phyloP scores from a whole-genome alignment of 192 early-diverging fungal genomes.

The Backusella tuberculispora region DNA sequence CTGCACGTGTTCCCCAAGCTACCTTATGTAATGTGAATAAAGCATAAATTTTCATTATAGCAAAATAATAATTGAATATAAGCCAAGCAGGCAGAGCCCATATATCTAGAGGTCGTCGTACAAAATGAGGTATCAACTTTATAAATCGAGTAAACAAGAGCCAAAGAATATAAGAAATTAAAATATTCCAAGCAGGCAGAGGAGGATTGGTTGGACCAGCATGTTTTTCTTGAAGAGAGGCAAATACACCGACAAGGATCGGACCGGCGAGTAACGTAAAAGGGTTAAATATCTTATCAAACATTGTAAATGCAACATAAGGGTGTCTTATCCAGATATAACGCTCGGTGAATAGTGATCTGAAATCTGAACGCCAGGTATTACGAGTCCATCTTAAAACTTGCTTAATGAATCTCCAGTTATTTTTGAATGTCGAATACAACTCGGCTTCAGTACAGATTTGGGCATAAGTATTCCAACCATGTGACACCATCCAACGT shows the following conservation, averaged over 20 bases:
- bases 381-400: constrained; percentile 76
- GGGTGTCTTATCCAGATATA: constrained; percentile 68
- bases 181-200: constrained; percentile 64
- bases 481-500: constrained; percentile 71
- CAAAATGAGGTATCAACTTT: constrained; percentile 70
- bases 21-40: constrained; percentile 72
- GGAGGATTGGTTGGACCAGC: constrained; percentile 29
- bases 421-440: constrained; percentile 74
- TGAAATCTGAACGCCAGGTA: constrained; percentile 72
- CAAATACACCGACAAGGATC: constrained; percentile 58
- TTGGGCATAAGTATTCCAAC: constrained; percentile 73
- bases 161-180: constrained; percentile 64
- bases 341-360: constrained; percentile 65
- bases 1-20: constrained; percentile 71
- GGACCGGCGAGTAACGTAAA: constrained; percentile 71
- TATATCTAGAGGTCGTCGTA: constrained; percentile 65
- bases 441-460: constrained; percentile 69
- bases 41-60: constrained; percentile 70
- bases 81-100: constrained; percentile 66
- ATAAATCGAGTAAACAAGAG: constrained; percentile 65
- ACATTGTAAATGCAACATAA: constrained; percentile 74
- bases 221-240: constrained; percentile 42
- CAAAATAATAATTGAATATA: constrained; percentile 75
- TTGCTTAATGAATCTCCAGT: constrained; percentile 75
- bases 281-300: constrained; percentile 78